Percentiles rank a stretch among this genome's conserved stretches.
phyloP scores from a whole-genome alignment of 768 basidiomycete genomes.

The Ramaria rubella region DNA sequence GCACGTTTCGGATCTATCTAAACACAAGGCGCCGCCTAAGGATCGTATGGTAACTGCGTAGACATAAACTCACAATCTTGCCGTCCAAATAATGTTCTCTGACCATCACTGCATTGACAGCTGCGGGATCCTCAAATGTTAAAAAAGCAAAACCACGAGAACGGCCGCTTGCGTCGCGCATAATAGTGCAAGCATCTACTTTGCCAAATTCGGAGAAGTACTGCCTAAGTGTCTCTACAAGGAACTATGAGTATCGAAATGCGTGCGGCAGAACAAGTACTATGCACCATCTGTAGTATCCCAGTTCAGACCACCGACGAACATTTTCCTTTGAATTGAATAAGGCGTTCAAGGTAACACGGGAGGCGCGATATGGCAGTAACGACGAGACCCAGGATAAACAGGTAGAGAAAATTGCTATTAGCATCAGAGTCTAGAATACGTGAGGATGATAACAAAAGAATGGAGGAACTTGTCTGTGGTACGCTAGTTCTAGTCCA shows the following conservation, averaged over 20 bases:
- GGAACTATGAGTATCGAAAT: slow-evolving; percentile 26
- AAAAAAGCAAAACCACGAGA: slow-evolving; percentile 97
- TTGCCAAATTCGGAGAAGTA: slow-evolving; percentile 97
- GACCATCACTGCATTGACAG: slow-evolving; percentile 94
- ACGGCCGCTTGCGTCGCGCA: slow-evolving; percentile 92
- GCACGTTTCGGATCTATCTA: slow-evolving; percentile 99
- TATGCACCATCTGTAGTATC: slow-evolving; percentile 95
- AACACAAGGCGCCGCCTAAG: slow-evolving; percentile 1
- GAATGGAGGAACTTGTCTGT: slow-evolving; percentile 68
- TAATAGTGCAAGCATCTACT: slow-evolving; percentile 96
- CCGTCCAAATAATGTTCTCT: slow-evolving; percentile 94
- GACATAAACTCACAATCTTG: slow-evolving; percentile 74
- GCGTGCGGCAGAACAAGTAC: slow-evolving; percentile 20
- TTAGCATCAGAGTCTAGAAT: slow-evolving; percentile 78
- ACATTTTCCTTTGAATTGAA: slow-evolving; percentile 85
- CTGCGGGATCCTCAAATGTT: slow-evolving; percentile 88
- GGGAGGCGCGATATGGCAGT: slow-evolving; percentile 21
- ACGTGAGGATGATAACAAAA: slow-evolving; percentile 55
- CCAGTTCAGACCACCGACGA: slow-evolving; percentile 99
- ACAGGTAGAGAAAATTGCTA: slow-evolving; percentile 50
- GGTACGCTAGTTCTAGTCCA: slow-evolving; percentile 52
- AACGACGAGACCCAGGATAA: slow-evolving; percentile 23
- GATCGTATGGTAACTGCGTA: not conserved
- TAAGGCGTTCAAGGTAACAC: slow-evolving; percentile 21
- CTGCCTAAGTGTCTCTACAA: slow-evolving; percentile 63